Percentiles rank a stretch among this genome's conserved stretches.
These are phyloP conservation scores for Didymosphaeria variabile DNA, from an alignment of 2,329 filamentous ascomycete genomes.

Conservation along the genomic window DNA sequence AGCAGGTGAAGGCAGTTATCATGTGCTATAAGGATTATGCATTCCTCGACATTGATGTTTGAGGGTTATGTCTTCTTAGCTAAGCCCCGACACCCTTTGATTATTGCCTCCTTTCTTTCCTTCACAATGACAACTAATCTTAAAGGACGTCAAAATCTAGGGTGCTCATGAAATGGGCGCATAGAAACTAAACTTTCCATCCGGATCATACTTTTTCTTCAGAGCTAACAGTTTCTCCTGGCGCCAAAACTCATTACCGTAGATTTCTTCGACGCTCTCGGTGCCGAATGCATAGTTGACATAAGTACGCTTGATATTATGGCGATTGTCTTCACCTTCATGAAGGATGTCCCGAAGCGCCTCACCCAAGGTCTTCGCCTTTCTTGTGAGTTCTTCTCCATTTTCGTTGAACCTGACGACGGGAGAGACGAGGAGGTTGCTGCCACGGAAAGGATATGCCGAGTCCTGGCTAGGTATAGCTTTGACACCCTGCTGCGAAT, in stretches of 20 bases:
- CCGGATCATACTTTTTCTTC: conserved; percentile 1
- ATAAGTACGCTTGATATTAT: background rate
- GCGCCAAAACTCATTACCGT: background rate
- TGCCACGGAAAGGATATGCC: conserved; percentile 3
- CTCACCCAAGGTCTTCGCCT: background rate
- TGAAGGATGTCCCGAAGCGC: conserved; percentile 1
- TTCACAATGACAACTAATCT: too few species aligned
- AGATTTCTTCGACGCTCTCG: background rate
- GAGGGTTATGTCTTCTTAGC: too few species aligned
- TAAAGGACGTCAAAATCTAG: too few species aligned
- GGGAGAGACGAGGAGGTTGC: background rate
- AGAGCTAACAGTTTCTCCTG: background rate
- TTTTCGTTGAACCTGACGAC: background rate
- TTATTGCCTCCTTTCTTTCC: too few species aligned
- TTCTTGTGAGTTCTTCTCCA: background rate
- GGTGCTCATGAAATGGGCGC: background rate
- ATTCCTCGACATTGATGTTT: too few species aligned
- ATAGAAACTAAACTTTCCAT: background rate
- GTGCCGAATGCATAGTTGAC: conserved; percentile 10
- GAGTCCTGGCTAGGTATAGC: background rate
- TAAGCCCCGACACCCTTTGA: too few species aligned
- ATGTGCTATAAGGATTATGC: too few species aligned
- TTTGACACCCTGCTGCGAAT: conserved; percentile 6
- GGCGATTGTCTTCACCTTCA: background rate
- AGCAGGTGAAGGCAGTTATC: too few species aligned